Conservation (phyloP, 306 rosid genomes). For the Rosa rugosa region DNA sequence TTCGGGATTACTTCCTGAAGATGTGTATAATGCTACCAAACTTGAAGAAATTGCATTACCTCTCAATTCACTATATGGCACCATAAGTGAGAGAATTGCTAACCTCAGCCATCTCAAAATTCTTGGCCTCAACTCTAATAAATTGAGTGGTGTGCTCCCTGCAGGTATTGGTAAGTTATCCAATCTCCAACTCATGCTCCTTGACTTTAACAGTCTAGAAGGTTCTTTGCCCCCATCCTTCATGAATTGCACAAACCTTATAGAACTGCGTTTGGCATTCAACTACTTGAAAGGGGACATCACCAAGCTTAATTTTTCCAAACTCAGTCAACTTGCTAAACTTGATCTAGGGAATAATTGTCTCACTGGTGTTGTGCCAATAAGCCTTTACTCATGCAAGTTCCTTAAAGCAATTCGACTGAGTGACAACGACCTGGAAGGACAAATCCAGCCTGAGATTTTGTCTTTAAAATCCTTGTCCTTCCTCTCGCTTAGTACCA, state of each 20-base stretch:
- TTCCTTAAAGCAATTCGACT: background rate
- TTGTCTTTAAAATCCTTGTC: background rate
- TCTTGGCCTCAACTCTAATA: background rate
- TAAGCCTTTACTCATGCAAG: background rate
- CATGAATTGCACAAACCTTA: background rate
- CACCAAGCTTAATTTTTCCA: background rate
- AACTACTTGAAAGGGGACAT: background rate
- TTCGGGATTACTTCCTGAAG: background rate
- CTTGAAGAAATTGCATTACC: background rate
- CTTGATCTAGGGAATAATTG: background rate
- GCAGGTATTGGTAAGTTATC: background rate
- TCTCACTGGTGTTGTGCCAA: background rate
- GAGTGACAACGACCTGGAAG: background rate
- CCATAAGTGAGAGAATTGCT: background rate
- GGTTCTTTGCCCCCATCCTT: background rate
- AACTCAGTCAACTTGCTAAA: background rate
- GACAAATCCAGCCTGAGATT: background rate
- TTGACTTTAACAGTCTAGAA: background rate
- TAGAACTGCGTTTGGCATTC: background rate
- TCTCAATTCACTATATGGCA: background rate
- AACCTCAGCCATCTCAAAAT: background rate
- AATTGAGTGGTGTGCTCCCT: background rate
- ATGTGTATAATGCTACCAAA: background rate
- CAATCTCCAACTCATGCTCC: background rate
- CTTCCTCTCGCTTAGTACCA: background rate